phyloP scores from a whole-genome alignment of 495 filamentous ascomycete genomes.

The Aspergillus hancockii region DNA sequence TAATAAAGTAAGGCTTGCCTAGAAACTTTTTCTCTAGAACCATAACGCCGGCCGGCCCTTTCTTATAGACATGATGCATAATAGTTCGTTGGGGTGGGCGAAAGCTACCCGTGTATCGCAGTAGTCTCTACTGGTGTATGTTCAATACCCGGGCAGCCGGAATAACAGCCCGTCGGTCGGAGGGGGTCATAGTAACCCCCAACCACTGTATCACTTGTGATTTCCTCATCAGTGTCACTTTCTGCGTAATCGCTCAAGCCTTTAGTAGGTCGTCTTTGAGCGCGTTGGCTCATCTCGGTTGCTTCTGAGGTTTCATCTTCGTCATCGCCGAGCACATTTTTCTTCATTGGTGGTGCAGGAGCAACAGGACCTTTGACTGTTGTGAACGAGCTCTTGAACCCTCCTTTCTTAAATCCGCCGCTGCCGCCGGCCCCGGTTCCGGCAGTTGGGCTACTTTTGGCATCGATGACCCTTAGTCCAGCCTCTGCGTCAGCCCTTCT shows the following conservation, averaged over 20 bases:
- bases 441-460: constrained; percentile 13
- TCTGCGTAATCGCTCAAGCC: constrained; percentile 28
- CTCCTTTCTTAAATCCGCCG: constrained; percentile 63
- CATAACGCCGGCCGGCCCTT: background rate
- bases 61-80: background rate
- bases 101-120: background rate
- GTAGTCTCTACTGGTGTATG: constrained; percentile 6
- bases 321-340: constrained; percentile 46
- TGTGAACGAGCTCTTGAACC: constrained; percentile 63
- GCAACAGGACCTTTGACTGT: constrained; percentile 39
- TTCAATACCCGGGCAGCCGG: constrained; percentile 34
- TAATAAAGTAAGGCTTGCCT: background rate
- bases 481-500: constrained; percentile 63
- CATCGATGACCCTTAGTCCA: constrained; percentile 43
- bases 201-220: constrained; percentile 36
- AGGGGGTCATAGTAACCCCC: constrained; percentile 54
- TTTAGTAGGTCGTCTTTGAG: constrained; percentile 48
- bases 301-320: constrained; percentile 17
- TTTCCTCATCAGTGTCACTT: constrained; percentile 49
- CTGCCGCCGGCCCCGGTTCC: constrained; percentile 19
- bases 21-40: too few species aligned
- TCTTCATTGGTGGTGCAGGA: constrained; percentile 35
- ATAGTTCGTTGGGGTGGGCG: background rate
- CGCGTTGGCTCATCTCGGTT: constrained; percentile 6
- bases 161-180: constrained; percentile 51